Evolutionary conservation across 2,329 filamentous ascomycete species (phyloP), one percentile per base, ranked within the genome.

Genomic region (Colletotrichum sidae): DNA sequence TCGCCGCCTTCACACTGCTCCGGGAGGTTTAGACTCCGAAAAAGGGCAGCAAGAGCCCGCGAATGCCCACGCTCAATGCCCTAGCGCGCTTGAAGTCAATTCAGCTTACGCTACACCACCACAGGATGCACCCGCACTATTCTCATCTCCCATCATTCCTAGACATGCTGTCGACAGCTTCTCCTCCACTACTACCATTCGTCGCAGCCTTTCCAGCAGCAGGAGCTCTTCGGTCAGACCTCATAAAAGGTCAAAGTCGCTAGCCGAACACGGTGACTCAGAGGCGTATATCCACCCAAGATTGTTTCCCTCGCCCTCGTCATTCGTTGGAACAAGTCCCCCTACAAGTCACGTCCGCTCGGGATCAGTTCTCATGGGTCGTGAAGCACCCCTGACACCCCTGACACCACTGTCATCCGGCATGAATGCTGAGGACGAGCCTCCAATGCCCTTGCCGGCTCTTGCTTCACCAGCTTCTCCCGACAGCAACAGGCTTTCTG

Each of bases 401-500:
- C 72, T 77, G 62, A 84, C 77, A 3, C 79, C 81, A 13, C 76
- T 76, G 2, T 77, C 79, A 8, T 78, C 79, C 3, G 77, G 75
- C 10, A 72, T 74, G 73, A 77, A 75, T 33, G 77, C 77, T 57
- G 77, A 80, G 13, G 77, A 78, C 52, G 77, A 78, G 37, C 68
- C 71, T 37, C 70, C 72, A 11, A 68, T 73, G 58, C 62, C 66
- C 35, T 57, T 68, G 44, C 63, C 72, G 38, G 60, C 60, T 5
- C 66, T 71, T 12, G 51, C 69, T 34, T 69, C 71, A 50, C 60
- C 68, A 51, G 55, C 55, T 34, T 72, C 72, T 13, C 70, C 74
- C 25, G 68, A 69, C 4, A 69, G 74, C 50, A 74, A 73, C 54
- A 74, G 87, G 13, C 79, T 92, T 25, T 91, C 89, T 8, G 88